Evolutionary conservation across 805 yeast genomes (phyloP), one percentile per base, ranked within the genome.

Genomic region (Starmerella vaccinii): DNA sequence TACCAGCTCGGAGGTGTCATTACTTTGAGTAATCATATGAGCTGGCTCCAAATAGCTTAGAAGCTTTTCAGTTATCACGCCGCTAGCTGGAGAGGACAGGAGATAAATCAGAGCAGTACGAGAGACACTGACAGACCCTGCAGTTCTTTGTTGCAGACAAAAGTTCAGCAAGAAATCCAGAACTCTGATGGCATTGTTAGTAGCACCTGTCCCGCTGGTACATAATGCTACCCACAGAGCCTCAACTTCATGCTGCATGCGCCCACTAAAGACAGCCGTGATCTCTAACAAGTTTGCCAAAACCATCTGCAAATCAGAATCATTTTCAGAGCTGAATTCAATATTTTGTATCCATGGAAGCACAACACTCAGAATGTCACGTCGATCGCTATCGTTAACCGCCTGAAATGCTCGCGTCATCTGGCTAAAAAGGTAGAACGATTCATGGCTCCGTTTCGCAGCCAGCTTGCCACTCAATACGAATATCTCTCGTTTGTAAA

Each of bases 171-270:
- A 70, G 61, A 80, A 92, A 41, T 81, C 83, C 61, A 86, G 67
- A 19, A 87, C 83, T 1, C 77, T 80, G 41, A 79, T 79, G 19
- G 82, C 81, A 59, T 90, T 88, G n/a, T 37, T 44, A 70, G 73
- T 27, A 76, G 53, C 47, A 1, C 61, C 74, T 26, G 77, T 74
- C n/a, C 76, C 74, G 5, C 83, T 85, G 46, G 76, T 78, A 1
- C 94, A 95, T n/a, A 92, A 70, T 0, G 97, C 90, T 5, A 85
- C 87, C 99, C 99, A 92, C 21, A 92, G 66, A 0, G 95, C 95
- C 64, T 89, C 97, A 10, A 92, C 86, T 59, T 88, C 97, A 59
- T 82, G 83, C 40, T 86, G 85, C 57, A 86, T 78, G 13, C 73
- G 71, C 43, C 82, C 81, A 47, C 89, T 78, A 58, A 82, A 84